phyloP scores from a whole-genome alignment of 2,329 filamentous ascomycete genomes.

The Colletotrichum sp. region DNA sequence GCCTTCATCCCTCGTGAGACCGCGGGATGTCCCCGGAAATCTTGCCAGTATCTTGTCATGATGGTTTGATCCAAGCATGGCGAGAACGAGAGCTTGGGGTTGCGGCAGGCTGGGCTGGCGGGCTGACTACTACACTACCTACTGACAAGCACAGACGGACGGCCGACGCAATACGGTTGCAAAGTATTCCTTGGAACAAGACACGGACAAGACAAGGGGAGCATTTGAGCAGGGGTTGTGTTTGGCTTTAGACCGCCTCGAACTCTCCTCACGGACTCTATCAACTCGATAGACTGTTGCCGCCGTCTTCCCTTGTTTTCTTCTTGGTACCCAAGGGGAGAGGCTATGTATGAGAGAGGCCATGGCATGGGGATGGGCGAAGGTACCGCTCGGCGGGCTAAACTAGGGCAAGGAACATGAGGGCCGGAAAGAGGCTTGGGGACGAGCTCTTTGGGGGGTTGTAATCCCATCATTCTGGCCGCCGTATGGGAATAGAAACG shows the following conservation, averaged over 20 bases:
- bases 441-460: not conserved
- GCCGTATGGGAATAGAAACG: not conserved
- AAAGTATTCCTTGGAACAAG: slow-evolving; percentile 10
- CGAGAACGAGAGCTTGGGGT: not conserved
- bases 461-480: not conserved
- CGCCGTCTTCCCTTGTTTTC: not conserved
- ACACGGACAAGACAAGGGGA: not conserved
- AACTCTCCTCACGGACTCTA: slow-evolving; percentile 15
- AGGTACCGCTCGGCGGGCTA: slow-evolving; percentile 4
- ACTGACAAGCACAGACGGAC: not conserved
- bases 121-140: not conserved
- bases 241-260: slow-evolving; percentile 19
- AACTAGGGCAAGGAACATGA: not conserved
- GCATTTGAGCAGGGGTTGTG: slow-evolving; percentile 12
- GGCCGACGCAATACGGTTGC: not conserved
- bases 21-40: not conserved
- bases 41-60: not conserved
- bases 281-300: slow-evolving; percentile 2
- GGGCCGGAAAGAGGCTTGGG: not conserved
- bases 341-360: not conserved
- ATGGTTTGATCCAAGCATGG: not conserved
- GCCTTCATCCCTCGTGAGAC: not conserved
- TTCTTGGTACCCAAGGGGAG: not conserved
- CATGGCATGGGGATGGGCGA: not conserved
- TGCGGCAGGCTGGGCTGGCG: not conserved